Base-by-base conservation (phyloP, 768 basidiomycete genomes). In the Crucibulum laeve region DNA sequence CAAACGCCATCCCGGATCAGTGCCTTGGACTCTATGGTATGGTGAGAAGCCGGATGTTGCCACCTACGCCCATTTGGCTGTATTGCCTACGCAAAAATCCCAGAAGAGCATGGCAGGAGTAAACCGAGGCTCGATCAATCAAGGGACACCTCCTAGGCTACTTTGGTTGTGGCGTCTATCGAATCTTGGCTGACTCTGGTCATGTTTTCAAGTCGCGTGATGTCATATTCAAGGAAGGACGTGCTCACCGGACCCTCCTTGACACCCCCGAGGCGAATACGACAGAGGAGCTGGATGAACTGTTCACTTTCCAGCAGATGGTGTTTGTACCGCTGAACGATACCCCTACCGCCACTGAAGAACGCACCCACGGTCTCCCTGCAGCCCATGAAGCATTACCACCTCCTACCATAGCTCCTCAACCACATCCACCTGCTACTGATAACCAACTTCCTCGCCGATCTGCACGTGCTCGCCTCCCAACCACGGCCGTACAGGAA, bases 61-160 rank as follows among this genome's bases (percentile, higher is more conserved):
- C 52, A 58, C 34, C 28, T 65, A 0, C 46, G 54, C 1, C 56
- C 56, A 10, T 63, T 57, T 28, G 57, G 64, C 5, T 61, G 44
- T 23, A 1, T 45, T 40, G 18, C 53, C 6, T 57, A 52, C 23
- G 58, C 50, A n/a, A 56, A 58, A 36, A 51, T 56, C 8, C 59
- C 49, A 6, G 45, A 54, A 33, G 56, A 65, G 38, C 26, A 51
- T 2, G 25, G 39, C 5, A 36, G 22, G 3, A 53, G 48, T 8
- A 59, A 59, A 40, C 26, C 56, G 45, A 48, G 22, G 34, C 47
- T 19, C 19, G 37, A 15, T 54, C 55, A 4, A 26, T 53, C 33
- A 53, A 53, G 24, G 49, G 43, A 14, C 28, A 38, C 18, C 32
- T 57, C 39, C 47, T 57, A 21, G 51, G 58, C 1, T 60, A 52